Percentiles rank a stretch among this genome's conserved stretches.
phyloP scores from a whole-genome alignment of 805 yeast species.

The Suhomyces canberraensis region DNA sequence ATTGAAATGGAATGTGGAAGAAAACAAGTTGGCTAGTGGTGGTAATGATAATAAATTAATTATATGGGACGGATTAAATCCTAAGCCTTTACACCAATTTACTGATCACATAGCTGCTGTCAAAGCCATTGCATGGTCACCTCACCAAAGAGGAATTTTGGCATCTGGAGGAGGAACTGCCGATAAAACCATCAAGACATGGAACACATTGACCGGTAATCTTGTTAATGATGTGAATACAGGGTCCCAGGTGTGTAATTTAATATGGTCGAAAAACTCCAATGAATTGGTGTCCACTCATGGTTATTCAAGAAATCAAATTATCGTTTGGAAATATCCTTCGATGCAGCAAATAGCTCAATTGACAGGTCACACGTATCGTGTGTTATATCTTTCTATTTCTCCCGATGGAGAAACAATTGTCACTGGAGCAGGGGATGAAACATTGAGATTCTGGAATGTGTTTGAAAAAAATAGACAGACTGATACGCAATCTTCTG shows the following conservation, averaged over 20 bases:
- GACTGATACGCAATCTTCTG: slow-evolving; percentile 58
- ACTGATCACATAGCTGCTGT: slow-evolving; percentile 92
- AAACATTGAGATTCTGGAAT: slow-evolving; percentile 93
- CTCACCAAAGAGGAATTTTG: slow-evolving; percentile 88
- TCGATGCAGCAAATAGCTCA: slow-evolving; percentile 91
- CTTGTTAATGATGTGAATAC: slow-evolving; percentile 82
- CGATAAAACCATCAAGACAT: slow-evolving; percentile 82
- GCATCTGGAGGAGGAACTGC: slow-evolving; percentile 98
- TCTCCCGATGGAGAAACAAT: slow-evolving; percentile 96
- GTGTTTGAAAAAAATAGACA: slow-evolving; percentile 75
- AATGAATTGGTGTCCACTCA: slow-evolving; percentile 93
- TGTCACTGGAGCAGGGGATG: slow-evolving; percentile 98
- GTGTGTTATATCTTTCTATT: slow-evolving; percentile 84
- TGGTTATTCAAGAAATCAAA: slow-evolving; percentile 87
- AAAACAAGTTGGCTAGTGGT: slow-evolving; percentile 90
- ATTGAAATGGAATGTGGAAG: slow-evolving; percentile 86
- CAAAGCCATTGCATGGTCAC: slow-evolving; percentile 96
- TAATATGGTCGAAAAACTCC: slow-evolving; percentile 88
- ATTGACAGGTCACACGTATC: slow-evolving; percentile 88
- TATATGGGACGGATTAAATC: slow-evolving; percentile 81
- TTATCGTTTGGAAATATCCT: slow-evolving; percentile 92
- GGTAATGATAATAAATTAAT: slow-evolving; percentile 87
- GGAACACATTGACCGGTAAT: slow-evolving; percentile 84
- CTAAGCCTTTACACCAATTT: slow-evolving; percentile 68
- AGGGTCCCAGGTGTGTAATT: slow-evolving; percentile 93